Evolutionary conservation across 2,329 filamentous ascomycete genomes (phyloP), one percentile per base, ranked within the genome.

Genomic region (Aspergillus oerlinghausenensis): DNA sequence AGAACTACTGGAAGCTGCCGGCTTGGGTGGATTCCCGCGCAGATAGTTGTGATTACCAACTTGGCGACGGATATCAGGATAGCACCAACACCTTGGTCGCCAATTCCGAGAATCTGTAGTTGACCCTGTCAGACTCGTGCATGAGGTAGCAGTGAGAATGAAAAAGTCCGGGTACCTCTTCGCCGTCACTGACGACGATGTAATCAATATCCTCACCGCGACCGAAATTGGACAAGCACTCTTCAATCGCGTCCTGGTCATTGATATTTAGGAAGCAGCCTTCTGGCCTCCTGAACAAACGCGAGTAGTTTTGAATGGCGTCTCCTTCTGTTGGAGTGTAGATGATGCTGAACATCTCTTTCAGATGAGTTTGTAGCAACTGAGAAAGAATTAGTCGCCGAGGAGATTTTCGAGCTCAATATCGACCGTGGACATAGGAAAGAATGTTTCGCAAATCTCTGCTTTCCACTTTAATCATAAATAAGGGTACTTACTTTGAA

Each of bases 281-380:
- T 63, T 93, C 88, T 0, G 91, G 89, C 19, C 84, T 80, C 10
- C 92, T 79, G 67, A 96, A 96, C 0, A 94, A 71, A 0, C 86
- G 77, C 0, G 90, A 94, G 68, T 90, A 96, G 61, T 92, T 89
- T 63, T 90, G 84, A 51, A 96, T 96, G 0, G 92, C 92, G 43
- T 95, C 90, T 8, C 89, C 90, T 74, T 96, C 91, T 0, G 92
- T 96, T 0, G 92, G 92, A 0, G 92, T 96, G 68, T 96, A 96
- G 28, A 96, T 89, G n/a, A 96, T 79, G 43, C 87, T 85, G 67
- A 95, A 92, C 89, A 96, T 94, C 68, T 96, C 90, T 61, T 89
- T 86, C 21, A 96, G 75, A 65, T 96, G 87, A 4, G 89, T 84
- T 69, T 89, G 82, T 7, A 94, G 80, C 9, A 95, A 80, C 83